Conservation (phyloP, 2,329 filamentous ascomycete genomes). For the Stagonosporopsis chrysanthemi region DNA sequence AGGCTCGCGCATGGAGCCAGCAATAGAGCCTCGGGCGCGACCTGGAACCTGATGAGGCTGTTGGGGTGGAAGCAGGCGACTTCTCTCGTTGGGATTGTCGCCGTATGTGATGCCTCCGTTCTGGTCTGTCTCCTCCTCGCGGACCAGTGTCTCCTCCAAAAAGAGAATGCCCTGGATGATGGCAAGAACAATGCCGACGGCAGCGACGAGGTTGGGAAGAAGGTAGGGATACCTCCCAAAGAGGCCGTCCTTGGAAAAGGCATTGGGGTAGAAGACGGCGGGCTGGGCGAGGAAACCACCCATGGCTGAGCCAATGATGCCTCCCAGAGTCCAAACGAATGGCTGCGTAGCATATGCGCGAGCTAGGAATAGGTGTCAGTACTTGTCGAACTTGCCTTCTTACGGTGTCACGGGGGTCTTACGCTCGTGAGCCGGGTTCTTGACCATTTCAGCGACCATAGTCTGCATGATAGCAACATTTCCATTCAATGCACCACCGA, state of each 20-base stretch:
- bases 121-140: slow-evolving; percentile 46
- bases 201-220: slow-evolving; percentile 86
- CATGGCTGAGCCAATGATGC: slow-evolving; percentile 84
- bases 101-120: slow-evolving; percentile 64
- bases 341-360: slow-evolving; percentile 91
- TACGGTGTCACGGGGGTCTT: slow-evolving; percentile 50
- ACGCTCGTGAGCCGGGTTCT: slow-evolving; percentile 89
- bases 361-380: slow-evolving; percentile 58
- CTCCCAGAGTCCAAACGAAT: slow-evolving; percentile 90
- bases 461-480: slow-evolving; percentile 91
- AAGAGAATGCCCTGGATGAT: slow-evolving; percentile 81
- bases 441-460: slow-evolving; percentile 92
- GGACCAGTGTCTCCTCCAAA: slow-evolving; percentile 74
- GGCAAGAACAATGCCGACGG: slow-evolving; percentile 75
- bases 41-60: slow-evolving; percentile 26
- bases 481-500: slow-evolving; percentile 86
- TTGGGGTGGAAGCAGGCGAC: slow-evolving; percentile 66
- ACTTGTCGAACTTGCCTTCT: background rate
- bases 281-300: slow-evolving; percentile 88
- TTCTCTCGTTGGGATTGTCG: slow-evolving; percentile 74
- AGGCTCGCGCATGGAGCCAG: slow-evolving; percentile 32
- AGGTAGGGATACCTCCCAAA: slow-evolving; percentile 86
- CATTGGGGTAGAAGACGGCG: slow-evolving; percentile 72
- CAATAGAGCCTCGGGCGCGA: slow-evolving; percentile 42
- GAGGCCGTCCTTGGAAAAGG: slow-evolving; percentile 72